A percentile compares a stretch with the other conserved stretches of the same genome.
phyloP scores from a whole-genome alignment of 129 eudicot genomes.

The Flaveria trinervia region DNA sequence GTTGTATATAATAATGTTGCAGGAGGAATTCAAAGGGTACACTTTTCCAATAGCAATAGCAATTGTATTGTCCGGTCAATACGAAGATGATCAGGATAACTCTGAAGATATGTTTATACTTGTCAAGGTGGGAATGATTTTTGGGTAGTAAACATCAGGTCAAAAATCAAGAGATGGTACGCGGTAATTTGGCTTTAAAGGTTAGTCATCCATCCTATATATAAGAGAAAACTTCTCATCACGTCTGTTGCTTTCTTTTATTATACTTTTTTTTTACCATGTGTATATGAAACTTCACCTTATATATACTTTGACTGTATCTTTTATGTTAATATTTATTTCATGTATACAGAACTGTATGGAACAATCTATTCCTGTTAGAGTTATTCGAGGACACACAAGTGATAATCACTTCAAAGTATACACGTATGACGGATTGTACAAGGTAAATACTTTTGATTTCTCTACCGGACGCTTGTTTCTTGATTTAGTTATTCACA shows the following conservation, averaged over 20 bases:
- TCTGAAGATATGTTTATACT: constrained; percentile 44
- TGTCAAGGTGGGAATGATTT: constrained; percentile 50
- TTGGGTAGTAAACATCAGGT: constrained; percentile 30
- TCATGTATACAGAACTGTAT: constrained; percentile 42
- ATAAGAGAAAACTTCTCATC: not conserved
- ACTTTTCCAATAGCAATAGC: constrained; percentile 49
- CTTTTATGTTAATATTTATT: not conserved
- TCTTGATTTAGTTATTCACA: constrained; percentile 3
- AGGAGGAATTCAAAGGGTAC: constrained; percentile 37
- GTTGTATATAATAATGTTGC: constrained; percentile 6
- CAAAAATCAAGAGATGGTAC: constrained; percentile 22
- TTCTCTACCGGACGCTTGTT: not conserved
- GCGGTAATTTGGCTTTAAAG: constrained; percentile 50
- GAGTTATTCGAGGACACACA: constrained; percentile 48
- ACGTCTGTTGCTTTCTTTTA: not conserved
- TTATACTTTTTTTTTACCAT: not conserved
- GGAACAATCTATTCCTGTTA: constrained; percentile 49
- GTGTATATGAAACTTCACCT: not conserved
- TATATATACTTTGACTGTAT: not conserved
- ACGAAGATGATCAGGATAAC: constrained; percentile 47
- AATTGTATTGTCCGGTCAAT: constrained; percentile 50
- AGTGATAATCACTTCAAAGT: constrained; percentile 11
- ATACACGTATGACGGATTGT: constrained; percentile 43
- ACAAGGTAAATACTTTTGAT: constrained; percentile 34
- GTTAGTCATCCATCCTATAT: constrained; percentile 21